Base-by-base conservation (phyloP, 1,284 basidiomycete genomes). In the Sutorius eximius region DNA sequence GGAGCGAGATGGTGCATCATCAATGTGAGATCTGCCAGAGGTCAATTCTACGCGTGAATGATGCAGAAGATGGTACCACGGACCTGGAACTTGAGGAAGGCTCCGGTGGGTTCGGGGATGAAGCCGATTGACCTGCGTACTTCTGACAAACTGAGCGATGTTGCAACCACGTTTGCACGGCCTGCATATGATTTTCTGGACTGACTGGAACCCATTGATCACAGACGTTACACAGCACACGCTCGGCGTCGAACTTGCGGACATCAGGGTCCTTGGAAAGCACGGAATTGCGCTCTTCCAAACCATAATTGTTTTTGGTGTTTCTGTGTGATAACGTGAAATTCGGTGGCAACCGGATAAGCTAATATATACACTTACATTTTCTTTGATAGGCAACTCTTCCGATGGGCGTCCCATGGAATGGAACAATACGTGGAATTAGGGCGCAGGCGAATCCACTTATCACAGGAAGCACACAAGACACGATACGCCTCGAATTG, bases 341-440 rank as follows among this genome's bases (percentile, higher is more conserved):
- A 54, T 53, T 50, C 36, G 47, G 43, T 50, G 52, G 44, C n/a
- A 49, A 38, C 47, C 47, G 53, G 38, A 52, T 44, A 53, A 53
- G 41, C 40, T n/a, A 53, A 29, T 30, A 45, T 46, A 58, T 51
- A 37, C 24, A 66, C 77, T 67, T 59, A 86, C 85, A 81, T 78
- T 68, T 85, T 86, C 72, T 87, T 89, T 3, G 85, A 82, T 47
- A 91, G 71, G 68, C 87, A 90, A 65, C 85, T 87, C 72, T 82
- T 82, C 50, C 87, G 75, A 64, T 91, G 88, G 11, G 86, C 88
- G 62, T 90, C 88, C 88, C 89, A 91, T 0, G 88, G 88, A 55
- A 90, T 89, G n/a, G 83, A 86, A 67, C 88, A 91, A 63, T 89
- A 91, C 0, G 88, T 89, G 51, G 87, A 89, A 68, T 91, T 91